Conservation (phyloP, 164 flowering plant species). For the Nymphaea thermarum region DNA sequence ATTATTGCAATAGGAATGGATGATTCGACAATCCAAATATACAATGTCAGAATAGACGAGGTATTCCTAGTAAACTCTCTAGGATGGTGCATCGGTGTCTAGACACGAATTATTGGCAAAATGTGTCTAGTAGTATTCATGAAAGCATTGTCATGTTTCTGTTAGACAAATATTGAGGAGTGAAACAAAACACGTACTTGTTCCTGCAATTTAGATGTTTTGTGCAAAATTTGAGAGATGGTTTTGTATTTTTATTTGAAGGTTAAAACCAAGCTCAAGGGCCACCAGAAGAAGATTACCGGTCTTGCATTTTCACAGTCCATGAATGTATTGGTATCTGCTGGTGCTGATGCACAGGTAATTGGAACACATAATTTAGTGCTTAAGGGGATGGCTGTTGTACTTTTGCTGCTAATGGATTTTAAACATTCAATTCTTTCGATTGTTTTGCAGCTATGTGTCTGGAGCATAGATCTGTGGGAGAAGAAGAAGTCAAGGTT, state of each 20-base stretch:
- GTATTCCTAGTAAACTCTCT: conserved; percentile 10
- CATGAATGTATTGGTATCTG: conserved; percentile 49
- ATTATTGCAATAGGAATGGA: conserved; percentile 76
- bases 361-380: conserved; percentile 3
- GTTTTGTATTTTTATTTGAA: conserved; percentile 5
- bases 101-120: background rate
- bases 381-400: background rate
- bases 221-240: too few species aligned
- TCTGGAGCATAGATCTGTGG: conserved; percentile 64
- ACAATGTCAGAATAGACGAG: conserved; percentile 66
- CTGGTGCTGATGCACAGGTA: conserved; percentile 78
- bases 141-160: background rate
- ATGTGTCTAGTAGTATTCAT: background rate
- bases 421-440: background rate
- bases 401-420: background rate
- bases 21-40: conserved; percentile 60
- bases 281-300: conserved; percentile 54
- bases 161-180: too few species aligned
- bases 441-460: conserved; percentile 30
- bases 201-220: too few species aligned
- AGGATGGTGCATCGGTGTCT: background rate
- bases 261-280: conserved; percentile 68
- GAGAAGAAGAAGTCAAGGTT: conserved; percentile 46
- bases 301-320: conserved; percentile 66
- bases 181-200: too few species aligned